Percentiles rank a stretch among this genome's conserved stretches.
Evolutionary conservation across 1,284 basidiomycete species (phyloP).

Genomic region (Rugosomyces carneus): DNA sequence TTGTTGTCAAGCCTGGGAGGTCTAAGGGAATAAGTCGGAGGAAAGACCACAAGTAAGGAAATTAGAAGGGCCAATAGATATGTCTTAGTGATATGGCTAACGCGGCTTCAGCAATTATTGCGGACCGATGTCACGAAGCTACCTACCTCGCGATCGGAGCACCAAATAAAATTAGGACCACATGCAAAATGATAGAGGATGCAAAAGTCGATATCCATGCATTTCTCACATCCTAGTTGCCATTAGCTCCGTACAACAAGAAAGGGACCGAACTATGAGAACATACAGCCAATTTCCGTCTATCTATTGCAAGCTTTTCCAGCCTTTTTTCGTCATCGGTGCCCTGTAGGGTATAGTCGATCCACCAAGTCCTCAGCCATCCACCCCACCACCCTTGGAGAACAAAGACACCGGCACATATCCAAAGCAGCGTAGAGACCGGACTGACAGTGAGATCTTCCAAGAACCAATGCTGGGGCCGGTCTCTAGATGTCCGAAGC

Average conservation of each 20-base stretch:
- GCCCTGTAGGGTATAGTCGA: constrained; percentile 26
- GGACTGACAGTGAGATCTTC: constrained; percentile 63
- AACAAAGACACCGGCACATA: constrained; percentile 50
- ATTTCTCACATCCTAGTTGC: constrained; percentile 37
- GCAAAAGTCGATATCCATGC: constrained; percentile 51
- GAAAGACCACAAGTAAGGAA: constrained; percentile 60
- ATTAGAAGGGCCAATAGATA: constrained; percentile 65
- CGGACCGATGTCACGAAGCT: constrained; percentile 2
- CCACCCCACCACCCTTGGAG: constrained; percentile 73
- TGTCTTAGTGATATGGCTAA: constrained; percentile 52
- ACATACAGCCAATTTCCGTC: constrained; percentile 34
- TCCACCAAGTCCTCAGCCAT: constrained; percentile 54
- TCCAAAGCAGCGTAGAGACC: constrained; percentile 52
- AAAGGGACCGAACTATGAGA: neutral
- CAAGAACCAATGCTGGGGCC: constrained; percentile 61
- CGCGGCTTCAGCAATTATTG: neutral
- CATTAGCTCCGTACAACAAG: neutral
- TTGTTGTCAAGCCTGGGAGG: constrained; percentile 44
- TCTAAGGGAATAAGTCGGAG: constrained; percentile 70
- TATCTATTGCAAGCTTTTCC: constrained; percentile 35
- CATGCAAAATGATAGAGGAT: constrained; percentile 42
- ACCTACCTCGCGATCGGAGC: constrained; percentile 62
- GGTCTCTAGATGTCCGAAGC: constrained; percentile 43
- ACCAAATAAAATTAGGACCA: constrained; percentile 63
- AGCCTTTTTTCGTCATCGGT: constrained; percentile 34